Percentiles rank a stretch among this genome's conserved stretches.
These are phyloP conservation scores for Rhodotorula toruloides DNA, from an alignment of 768 basidiomycete genomes.

Conservation along the genomic window DNA sequence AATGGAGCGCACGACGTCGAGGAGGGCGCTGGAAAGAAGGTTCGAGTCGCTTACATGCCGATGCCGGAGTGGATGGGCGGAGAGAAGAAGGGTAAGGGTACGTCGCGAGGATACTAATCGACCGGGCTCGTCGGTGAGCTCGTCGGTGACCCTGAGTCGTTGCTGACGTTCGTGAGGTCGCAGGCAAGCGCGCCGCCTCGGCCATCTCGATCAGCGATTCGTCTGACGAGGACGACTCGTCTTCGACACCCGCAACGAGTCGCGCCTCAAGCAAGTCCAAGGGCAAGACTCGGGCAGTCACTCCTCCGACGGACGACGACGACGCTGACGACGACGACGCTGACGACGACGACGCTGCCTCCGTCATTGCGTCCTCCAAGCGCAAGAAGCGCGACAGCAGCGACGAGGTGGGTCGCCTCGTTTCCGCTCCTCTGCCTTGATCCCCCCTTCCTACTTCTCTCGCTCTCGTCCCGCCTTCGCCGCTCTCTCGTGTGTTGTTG, in stretches of 20 bases:
- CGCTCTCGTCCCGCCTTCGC: background rate
- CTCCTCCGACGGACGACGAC: background rate
- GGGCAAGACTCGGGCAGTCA: background rate
- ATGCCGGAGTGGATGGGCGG: background rate
- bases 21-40: slow-evolving; percentile 2
- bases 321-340: background rate
- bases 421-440: background rate
- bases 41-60: background rate
- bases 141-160: background rate
- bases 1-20: background rate
- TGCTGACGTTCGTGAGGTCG: background rate
- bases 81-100: background rate
- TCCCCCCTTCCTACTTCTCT: background rate
- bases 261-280: too few species aligned
- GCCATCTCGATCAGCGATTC: too few species aligned
- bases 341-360: background rate
- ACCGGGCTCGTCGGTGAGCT: background rate
- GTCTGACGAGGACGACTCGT: background rate
- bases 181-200: too few species aligned
- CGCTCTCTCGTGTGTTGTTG: background rate
- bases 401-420: background rate
- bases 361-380: too few species aligned
- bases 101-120: background rate
- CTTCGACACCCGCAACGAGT: background rate
- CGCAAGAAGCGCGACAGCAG: background rate